These are phyloP conservation scores for Bryoerythrophyllum caledonicum DNA, from an alignment of 225 moss, liverwort and hornwort species.

Conservation along the genomic window DNA sequence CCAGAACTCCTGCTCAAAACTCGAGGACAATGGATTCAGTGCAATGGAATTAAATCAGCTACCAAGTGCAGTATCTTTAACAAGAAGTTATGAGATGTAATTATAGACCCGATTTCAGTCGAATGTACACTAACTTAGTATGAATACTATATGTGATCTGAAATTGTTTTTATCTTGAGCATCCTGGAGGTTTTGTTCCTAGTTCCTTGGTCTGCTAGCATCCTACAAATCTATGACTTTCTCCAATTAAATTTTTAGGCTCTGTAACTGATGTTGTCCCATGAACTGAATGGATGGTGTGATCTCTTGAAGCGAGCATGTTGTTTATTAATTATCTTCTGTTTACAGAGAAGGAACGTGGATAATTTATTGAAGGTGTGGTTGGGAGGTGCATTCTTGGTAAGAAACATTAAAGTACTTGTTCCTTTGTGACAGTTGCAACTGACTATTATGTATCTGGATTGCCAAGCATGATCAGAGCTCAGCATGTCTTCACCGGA, in stretches of 20 bases:
- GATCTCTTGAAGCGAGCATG: not conserved
- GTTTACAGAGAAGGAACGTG: not conserved
- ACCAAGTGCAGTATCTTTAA: conserved; percentile 5
- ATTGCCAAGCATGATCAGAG: not conserved
- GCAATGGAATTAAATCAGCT: conserved; percentile 9
- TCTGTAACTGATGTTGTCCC: not conserved
- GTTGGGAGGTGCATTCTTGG: not conserved
- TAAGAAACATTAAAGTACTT: not conserved
- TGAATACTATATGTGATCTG: conserved; percentile 1
- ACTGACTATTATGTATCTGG: not conserved
- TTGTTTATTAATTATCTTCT: not conserved
- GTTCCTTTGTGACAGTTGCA: conserved; percentile 11
- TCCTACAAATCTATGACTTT: not conserved
- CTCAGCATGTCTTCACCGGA: not conserved
- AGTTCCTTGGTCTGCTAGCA: not conserved
- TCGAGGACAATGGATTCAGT: conserved; percentile 13
- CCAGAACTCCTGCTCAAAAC: conserved; percentile 7
- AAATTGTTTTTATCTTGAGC: conserved; percentile 7
- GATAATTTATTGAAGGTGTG: not conserved
- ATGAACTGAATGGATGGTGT: not conserved
- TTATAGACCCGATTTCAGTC: conserved; percentile 15
- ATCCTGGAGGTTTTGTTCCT: not conserved
- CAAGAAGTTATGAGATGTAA: conserved; percentile 28
- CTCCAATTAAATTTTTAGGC: not conserved
- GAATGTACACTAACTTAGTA: not conserved